Conservation (phyloP, 305 asterid genomes). For the Ruellia speciosa region DNA sequence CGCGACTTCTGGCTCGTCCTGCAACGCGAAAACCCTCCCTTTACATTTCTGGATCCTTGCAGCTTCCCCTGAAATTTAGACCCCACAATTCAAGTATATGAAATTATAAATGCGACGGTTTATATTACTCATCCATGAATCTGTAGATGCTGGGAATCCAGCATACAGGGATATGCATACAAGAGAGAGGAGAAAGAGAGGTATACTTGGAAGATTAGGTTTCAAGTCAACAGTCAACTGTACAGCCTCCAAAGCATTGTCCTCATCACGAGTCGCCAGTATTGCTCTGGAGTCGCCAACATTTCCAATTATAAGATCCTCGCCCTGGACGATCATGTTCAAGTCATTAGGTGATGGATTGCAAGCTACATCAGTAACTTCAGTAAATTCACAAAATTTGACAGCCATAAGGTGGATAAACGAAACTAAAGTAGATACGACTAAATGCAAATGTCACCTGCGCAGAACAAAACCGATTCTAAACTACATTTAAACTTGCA, state of each 20-base stretch:
- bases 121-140: neutral
- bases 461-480: too few species aligned
- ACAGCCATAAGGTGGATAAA: too few species aligned
- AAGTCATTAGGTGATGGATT: neutral
- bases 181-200: conserved; percentile 5
- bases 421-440: too few species aligned
- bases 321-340: conserved; percentile 42
- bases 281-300: conserved; percentile 96
- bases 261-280: conserved; percentile 68
- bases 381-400: too few species aligned
- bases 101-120: too few species aligned
- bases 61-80: conserved; percentile 62
- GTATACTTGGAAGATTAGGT: conserved; percentile 94
- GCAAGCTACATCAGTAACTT: neutral
- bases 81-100: conserved; percentile 1
- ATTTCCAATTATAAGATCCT: conserved; percentile 83
- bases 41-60: conserved; percentile 88
- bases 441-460: too few species aligned
- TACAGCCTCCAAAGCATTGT: conserved; percentile 56
- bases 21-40: conserved; percentile 93
- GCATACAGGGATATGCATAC: neutral
- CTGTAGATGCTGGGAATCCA: too few species aligned
- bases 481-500: too few species aligned
- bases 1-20: conserved; percentile 97
- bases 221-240: conserved; percentile 91